Conservation (phyloP, 345 rosid genomes). For the Heritiera littoralis region DNA sequence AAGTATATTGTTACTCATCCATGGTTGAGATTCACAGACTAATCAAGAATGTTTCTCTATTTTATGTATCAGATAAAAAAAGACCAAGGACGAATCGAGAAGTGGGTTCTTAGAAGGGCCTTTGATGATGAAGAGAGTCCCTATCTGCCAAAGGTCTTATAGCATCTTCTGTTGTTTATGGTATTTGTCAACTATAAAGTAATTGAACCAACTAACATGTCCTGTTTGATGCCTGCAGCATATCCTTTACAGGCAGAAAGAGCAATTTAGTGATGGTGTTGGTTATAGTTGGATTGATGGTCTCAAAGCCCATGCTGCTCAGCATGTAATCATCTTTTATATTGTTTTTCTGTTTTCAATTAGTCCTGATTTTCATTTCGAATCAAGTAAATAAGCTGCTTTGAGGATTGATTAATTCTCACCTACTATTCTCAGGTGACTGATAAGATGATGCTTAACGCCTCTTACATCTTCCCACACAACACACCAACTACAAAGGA, state of each 20-base stretch:
- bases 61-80: slow-evolving; percentile 50
- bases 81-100: slow-evolving; percentile 70
- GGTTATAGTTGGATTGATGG: slow-evolving; percentile 99
- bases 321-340: slow-evolving; percentile 43
- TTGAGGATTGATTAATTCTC: background rate
- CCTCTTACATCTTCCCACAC: slow-evolving; percentile 64
- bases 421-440: slow-evolving; percentile 52
- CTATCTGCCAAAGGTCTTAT: slow-evolving; percentile 76
- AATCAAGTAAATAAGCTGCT: background rate
- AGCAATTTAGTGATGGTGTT: slow-evolving; percentile 96
- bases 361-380: background rate
- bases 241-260: slow-evolving; percentile 92
- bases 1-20: background rate
- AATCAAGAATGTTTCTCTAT: background rate
- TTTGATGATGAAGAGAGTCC: slow-evolving; percentile 85
- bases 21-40: background rate
- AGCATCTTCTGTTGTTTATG: background rate
- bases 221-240: slow-evolving; percentile 48
- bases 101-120: slow-evolving; percentile 85
- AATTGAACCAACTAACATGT: slow-evolving; percentile 21
- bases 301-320: slow-evolving; percentile 76
- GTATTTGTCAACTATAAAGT: background rate
- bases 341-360: background rate
- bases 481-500: slow-evolving; percentile 84
- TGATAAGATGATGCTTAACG: slow-evolving; percentile 79